Evolutionary conservation across 495 filamentous ascomycete genomes (phyloP), one percentile per base, ranked within the genome.

Genomic region (Penicillium subrubescens): DNA sequence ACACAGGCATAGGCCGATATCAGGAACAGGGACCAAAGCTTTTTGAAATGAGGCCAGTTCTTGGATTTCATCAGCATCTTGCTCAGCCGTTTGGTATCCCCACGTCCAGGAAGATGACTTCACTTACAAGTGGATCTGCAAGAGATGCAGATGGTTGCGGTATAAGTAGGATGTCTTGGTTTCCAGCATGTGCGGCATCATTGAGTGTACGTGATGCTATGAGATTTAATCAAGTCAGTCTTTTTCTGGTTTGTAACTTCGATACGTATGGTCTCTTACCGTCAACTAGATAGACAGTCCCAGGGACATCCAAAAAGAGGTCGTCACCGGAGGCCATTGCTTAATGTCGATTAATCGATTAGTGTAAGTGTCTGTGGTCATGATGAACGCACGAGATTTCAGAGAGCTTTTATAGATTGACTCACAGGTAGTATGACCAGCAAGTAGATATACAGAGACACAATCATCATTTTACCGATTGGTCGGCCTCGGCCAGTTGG

Each of bases 221-320:
- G 31, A 23, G 5, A n/a, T 25, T 41, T 0, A 19, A 35, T 15
- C 66, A 48, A 65, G 59, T 57, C 29, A 50, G 14, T 31, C 10
- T n/a, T 8, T 8, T 1, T 7, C 7, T 31, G 12, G 31, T 17
- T 5, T 17, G 31, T 11, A 27, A n/a, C 35, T 17, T 19, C 8
- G n/a, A 34, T 29, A 46, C 31, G 29, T 41, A 51, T 25, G 19
- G 11, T 19, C 37, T 53, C 43, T 11, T 60, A 70, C 72, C 56
- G 27, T 74, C 73, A 12, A 77, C 70, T 14, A 77, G 48, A 61
- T 72, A 75, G 5, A 75, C 69, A 2, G 75, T 76, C 19, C 75
- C 75, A 11, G 75, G 75, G 14, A 76, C 73, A 62, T 74, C 75
- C 0, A 65, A 68, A 2, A 60, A 15, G 3, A 67, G 57, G 55